Evolutionary conservation across 2,329 filamentous ascomycete species (phyloP).

Genomic region (Grosmannia clavigera): DNA sequence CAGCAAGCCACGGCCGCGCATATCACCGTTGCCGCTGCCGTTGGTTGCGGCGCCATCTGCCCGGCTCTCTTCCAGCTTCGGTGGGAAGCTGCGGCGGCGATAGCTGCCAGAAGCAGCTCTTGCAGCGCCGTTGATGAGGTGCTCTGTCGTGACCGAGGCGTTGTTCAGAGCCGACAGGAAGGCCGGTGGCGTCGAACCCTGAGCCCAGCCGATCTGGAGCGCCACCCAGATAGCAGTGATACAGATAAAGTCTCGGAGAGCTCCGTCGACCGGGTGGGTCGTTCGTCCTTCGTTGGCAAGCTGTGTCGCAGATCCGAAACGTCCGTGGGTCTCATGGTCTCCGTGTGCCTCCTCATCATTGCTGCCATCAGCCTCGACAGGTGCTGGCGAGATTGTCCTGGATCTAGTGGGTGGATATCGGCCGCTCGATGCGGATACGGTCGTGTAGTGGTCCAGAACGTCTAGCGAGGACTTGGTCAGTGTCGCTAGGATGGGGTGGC

Average conservation of each 20-base stretch:
- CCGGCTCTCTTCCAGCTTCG: neutral
- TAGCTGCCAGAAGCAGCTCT: neutral
- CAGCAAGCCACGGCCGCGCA: slow-evolving; percentile 6
- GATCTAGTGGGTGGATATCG: slow-evolving; percentile 33
- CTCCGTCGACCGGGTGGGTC: slow-evolving; percentile 27
- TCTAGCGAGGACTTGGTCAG: slow-evolving; percentile 53
- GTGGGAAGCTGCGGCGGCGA: neutral
- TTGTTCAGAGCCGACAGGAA: neutral
- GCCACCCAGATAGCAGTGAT: slow-evolving; percentile 40
- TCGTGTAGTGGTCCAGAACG: slow-evolving; percentile 55
- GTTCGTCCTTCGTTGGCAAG: slow-evolving; percentile 17
- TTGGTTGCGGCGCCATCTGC: neutral
- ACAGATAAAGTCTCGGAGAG: slow-evolving; percentile 34
- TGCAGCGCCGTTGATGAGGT: neutral
- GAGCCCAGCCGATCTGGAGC: slow-evolving; percentile 28
- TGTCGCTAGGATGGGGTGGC: slow-evolving; percentile 63
- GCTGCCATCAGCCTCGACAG: slow-evolving; percentile 14
- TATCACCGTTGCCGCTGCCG: neutral
- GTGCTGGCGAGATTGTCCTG: slow-evolving; percentile 8
- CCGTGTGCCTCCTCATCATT: slow-evolving; percentile 7
- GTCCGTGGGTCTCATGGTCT: slow-evolving; percentile 2
- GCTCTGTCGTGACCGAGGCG: neutral
- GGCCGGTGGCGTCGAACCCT: neutral
- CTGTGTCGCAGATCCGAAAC: slow-evolving; percentile 2
- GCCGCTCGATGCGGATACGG: slow-evolving; percentile 35